Base-by-base conservation (phyloP, 345 rosid species). In the Cochlearia excelsa region DNA sequence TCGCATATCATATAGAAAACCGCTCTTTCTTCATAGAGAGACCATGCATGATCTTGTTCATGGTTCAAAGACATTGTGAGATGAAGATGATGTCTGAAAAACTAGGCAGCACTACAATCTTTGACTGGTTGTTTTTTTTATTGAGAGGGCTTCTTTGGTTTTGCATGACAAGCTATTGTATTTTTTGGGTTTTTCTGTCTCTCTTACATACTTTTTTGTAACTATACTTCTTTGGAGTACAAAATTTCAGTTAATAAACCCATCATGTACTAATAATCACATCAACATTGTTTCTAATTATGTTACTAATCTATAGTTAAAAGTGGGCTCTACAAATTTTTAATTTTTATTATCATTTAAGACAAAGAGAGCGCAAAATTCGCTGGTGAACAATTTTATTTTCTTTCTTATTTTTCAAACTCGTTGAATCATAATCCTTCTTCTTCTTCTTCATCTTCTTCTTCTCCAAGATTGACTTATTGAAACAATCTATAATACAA, bases 401-500 rank as follows among this genome's bases (percentile, higher is more conserved):
- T 42, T 30, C 64, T 39, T 52, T 58, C 70, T 57, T 68, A 68
- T 54, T 61, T 46, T 54, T 54, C 66, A 61, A 54, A 47, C 65
- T 41, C 42, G 23, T 16, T 16, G 23, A 16, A 16, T 16, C 23
- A 16, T 16, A 16, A 16, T 16, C 23, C 72, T 16, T 45, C 67
- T 30, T 66, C 71, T 39, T 39, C 43, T 39, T 37, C 23, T 16
- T 37, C 40, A 2, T 37, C 40, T 37, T 59, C 23, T 16, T 16
- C 23, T 16, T 59, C 66, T 60, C 29, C 42, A 46, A 3, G 37
- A 58, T 59, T 61, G 56, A 61, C 73, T 54, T 54, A 16, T 16
- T 16, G 23, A 31, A 40, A 48, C 60, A 54, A 61, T 23, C 41
- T 38, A 4, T 6, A 1, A 7, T 38, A 16, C 23, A 16, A 16